Base-by-base conservation (phyloP, 306 rosid species). In the Biancaea sappan region DNA sequence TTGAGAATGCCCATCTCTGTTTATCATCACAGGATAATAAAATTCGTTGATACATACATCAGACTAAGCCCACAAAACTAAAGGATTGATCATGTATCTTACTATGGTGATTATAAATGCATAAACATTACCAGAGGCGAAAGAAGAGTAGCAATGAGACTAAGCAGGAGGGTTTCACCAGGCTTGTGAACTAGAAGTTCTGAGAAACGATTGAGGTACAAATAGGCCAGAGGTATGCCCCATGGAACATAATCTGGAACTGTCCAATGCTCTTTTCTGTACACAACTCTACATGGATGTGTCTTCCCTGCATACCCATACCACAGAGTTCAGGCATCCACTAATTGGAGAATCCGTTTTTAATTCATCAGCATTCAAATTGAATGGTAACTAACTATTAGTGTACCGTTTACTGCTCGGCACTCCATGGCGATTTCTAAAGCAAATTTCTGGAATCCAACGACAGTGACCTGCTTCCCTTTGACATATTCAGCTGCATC, bases 121-220 rank as follows among this genome's bases (percentile, higher is more conserved):
- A 62, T n/a, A 41, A 34, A 24, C 29, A 12, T 64, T 79, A 89
- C 97, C 84, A 91, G 1, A 51, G 94, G 97, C 8, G 92, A 79
- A 57, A 91, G 89, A 47, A 87, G 6, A 15, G 83, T 69, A 9
- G 88, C 94, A 12, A 89, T 69, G 53, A 91, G 80, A 72, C 78
- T 72, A 4, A 84, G 86, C 1, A 87, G 59, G 50, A 84, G 34
- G 66, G 80, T 75, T 84, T 91, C 87, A 3, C 88, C 82, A 2
- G 97, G 97, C 79, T 87, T 91, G 52, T 87, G 97, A 79, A 89
- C 77, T 46, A 89, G 69, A 12, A 91, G 80, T 80, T 89, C 94
- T 0, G 97, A 44, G 38, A 91, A 89, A 72, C 94, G 94, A 60
- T 68, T 91, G 0, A 85, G 81, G 77, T 91, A 89, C 4, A 91